Evolutionary conservation across 1,284 basidiomycete species (phyloP).

Genomic region (Megacollybia platyphylla): DNA sequence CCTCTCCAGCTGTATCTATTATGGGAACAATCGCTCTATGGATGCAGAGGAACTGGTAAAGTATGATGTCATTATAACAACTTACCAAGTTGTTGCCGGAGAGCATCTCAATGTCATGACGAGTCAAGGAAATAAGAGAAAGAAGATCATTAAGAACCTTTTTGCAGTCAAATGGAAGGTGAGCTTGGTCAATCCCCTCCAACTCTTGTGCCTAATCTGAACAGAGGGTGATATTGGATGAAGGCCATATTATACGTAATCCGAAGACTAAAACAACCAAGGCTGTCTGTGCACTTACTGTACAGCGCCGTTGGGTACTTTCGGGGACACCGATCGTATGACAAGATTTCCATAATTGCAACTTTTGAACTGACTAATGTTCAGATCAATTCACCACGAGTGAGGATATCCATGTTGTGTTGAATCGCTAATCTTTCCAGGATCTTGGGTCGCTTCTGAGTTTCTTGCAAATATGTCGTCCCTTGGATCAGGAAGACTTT

Average conservation of each 20-base stretch:
- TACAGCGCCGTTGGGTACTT: conserved; percentile 71
- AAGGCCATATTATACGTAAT: conserved; percentile 76
- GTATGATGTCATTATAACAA: conserved; percentile 82
- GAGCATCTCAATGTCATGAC: conserved; percentile 26
- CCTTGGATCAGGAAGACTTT: conserved; percentile 70
- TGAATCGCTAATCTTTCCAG: conserved; percentile 19
- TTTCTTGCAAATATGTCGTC: conserved; percentile 72
- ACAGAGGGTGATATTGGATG: neutral
- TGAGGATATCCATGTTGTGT: conserved; percentile 11
- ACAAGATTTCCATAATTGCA: conserved; percentile 5
- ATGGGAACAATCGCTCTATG: conserved; percentile 54
- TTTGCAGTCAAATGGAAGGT: conserved; percentile 77
- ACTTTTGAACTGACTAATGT: conserved; percentile 5
- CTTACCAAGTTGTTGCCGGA: conserved; percentile 65
- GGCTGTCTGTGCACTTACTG: conserved; percentile 54
- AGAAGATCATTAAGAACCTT: conserved; percentile 38
- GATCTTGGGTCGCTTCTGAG: conserved; percentile 78
- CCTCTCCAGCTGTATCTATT: conserved; percentile 54
- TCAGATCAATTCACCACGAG: conserved; percentile 72
- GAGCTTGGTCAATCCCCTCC: conserved; percentile 47
- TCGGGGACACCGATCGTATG: conserved; percentile 81
- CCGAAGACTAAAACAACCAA: conserved; percentile 74
- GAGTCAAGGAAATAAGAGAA: conserved; percentile 39
- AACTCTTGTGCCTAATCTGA: neutral
- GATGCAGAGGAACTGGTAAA: conserved; percentile 45